Percentiles rank a stretch among this genome's conserved stretches.
Conservation (phyloP, 352 stramenopile species). For the Aphanomyces invadans region DNA sequence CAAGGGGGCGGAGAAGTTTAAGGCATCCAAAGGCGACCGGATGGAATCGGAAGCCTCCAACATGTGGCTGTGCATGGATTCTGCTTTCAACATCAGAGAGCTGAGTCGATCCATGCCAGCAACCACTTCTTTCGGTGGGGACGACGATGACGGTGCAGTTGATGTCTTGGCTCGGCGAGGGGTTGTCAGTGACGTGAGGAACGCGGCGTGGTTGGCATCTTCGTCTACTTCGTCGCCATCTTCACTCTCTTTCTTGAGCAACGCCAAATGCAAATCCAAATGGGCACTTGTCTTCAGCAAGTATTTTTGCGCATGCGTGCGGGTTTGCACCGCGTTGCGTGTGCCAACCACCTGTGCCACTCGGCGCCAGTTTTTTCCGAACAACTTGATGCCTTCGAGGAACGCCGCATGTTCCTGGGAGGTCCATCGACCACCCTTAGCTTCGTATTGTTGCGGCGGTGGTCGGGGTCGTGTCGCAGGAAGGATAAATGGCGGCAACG, state of each 20-base stretch:
- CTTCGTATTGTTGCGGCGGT: constrained; percentile 27
- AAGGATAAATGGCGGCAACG: constrained; percentile 27
- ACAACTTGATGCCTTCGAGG: constrained; percentile 78
- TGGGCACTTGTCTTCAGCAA: constrained; percentile 65
- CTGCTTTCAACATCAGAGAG: constrained; percentile 5
- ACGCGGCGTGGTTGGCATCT: not conserved
- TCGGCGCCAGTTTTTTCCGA: constrained; percentile 79
- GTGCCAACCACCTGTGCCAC: constrained; percentile 77
- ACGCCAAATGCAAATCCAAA: constrained; percentile 20
- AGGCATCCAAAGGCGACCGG: constrained; percentile 1
- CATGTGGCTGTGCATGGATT: constrained; percentile 15
- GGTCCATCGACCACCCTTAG: constrained; percentile 82
- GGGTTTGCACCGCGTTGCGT: constrained; percentile 80
- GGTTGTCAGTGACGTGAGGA: not conserved
- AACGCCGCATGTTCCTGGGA: constrained; percentile 81
- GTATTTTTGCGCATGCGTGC: constrained; percentile 88
- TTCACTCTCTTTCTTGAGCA: constrained; percentile 12
- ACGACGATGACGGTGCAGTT: not conserved
- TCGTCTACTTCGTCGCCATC: not conserved
- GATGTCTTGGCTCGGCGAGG: not conserved
- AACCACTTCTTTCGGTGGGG: not conserved
- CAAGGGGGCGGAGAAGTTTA: constrained; percentile 17
- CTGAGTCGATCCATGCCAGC: constrained; percentile 10
- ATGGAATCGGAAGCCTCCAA: not conserved
- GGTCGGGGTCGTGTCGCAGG: constrained; percentile 25